Percentiles rank a stretch among this genome's conserved stretches.
Conservation (phyloP, 2,329 filamentous ascomycete species). For the Sclerotinia spermophila region DNA sequence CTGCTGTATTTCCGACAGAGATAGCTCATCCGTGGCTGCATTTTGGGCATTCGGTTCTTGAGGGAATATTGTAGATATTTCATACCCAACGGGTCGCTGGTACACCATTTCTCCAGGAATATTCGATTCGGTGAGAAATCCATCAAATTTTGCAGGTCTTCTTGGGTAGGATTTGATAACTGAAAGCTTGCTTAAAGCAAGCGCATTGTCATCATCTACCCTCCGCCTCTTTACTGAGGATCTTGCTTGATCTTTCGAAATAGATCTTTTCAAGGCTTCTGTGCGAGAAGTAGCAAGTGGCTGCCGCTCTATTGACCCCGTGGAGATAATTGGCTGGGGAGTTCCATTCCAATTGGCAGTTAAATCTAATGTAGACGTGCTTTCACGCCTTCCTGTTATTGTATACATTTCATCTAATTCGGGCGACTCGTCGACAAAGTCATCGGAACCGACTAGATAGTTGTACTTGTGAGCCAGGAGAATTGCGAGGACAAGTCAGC, state of each 20-base stretch:
- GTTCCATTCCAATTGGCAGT: neutral
- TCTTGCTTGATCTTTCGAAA: neutral
- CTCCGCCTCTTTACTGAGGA: conserved; percentile 18
- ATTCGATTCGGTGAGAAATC: neutral
- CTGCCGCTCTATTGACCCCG: neutral
- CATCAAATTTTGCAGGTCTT: conserved; percentile 4
- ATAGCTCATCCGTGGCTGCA: neutral
- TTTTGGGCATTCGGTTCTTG: neutral
- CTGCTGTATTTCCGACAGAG: conserved; percentile 24
- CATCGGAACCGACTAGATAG: conserved; percentile 23
- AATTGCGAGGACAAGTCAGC: neutral
- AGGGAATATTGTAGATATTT: neutral
- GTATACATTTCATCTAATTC: conserved; percentile 27
- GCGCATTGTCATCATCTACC: conserved; percentile 15
- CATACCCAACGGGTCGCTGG: neutral
- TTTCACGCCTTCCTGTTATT: conserved; percentile 9
- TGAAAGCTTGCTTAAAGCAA: conserved; percentile 5
- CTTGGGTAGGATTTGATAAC: conserved; percentile 9
- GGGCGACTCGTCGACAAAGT: conserved; percentile 27
- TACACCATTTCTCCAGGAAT: neutral
- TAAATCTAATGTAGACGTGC: neutral
- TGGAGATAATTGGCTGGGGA: neutral
- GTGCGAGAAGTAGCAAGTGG: neutral
- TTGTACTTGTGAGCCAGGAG: neutral
- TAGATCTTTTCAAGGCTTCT: neutral